phyloP scores from a whole-genome alignment of 2,329 filamentous ascomycete species.

The Pseudogymnoascus sp. region DNA sequence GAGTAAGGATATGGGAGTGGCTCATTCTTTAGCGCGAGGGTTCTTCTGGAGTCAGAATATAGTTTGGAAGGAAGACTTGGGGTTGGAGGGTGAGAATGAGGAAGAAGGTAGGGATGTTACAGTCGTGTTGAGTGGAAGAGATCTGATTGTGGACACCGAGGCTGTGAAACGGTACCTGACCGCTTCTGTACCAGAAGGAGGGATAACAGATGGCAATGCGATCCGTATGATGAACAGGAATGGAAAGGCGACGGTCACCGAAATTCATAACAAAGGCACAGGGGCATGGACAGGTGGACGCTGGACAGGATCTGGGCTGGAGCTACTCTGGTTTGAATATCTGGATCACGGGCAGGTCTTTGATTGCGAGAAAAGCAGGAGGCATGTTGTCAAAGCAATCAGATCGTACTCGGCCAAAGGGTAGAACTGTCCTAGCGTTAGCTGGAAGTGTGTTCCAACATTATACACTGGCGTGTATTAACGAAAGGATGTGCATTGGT shows the following conservation, averaged over 20 bases:
- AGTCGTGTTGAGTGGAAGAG: slow-evolving; percentile 41
- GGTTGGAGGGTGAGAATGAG: slow-evolving; percentile 15
- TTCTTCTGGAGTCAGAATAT: slow-evolving; percentile 57
- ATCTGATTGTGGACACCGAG: slow-evolving; percentile 47
- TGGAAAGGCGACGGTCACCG: too few species aligned
- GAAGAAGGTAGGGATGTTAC: slow-evolving; percentile 32
- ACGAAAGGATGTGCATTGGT: too few species aligned
- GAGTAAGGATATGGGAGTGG: slow-evolving; percentile 48
- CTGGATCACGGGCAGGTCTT: slow-evolving; percentile 51
- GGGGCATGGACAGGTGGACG: slow-evolving; percentile 11
- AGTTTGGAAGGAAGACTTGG: slow-evolving; percentile 50
- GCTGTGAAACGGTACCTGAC: slow-evolving; percentile 43
- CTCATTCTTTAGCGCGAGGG: slow-evolving; percentile 47
- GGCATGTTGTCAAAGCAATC: too few species aligned
- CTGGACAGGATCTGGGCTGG: slow-evolving; percentile 27
- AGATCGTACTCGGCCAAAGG: too few species aligned
- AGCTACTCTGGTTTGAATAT: slow-evolving; percentile 47
- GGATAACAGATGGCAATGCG: slow-evolving; percentile 16
- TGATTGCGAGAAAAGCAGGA: slow-evolving; percentile 21
- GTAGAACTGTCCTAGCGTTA: too few species aligned
- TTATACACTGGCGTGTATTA: too few species aligned
- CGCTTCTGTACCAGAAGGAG: slow-evolving; percentile 14
- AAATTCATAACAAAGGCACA: too few species aligned
- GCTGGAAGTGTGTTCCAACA: too few species aligned
- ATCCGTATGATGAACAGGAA: too few species aligned